A percentile compares a stretch with the other conserved stretches of the same genome.
These are phyloP conservation scores for Myochromella boudieri DNA, from an alignment of 768 basidiomycete species.

Conservation along the genomic window DNA sequence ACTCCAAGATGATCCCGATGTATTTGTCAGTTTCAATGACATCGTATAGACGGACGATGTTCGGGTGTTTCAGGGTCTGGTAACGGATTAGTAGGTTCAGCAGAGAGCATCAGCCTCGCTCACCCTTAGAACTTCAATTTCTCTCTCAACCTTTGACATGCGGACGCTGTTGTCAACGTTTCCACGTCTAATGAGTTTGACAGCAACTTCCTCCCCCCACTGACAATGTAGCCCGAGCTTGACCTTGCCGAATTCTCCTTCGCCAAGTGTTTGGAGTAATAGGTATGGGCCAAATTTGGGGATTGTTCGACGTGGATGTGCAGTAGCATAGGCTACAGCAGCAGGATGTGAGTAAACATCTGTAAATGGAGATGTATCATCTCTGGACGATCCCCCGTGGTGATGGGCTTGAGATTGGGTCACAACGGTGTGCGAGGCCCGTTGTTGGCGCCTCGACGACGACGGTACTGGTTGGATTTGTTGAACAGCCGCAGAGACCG, in stretches of 20 bases:
- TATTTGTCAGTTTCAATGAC: conserved; percentile 99
- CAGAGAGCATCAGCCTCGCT: conserved; percentile 24
- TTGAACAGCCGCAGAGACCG: conserved; percentile 59
- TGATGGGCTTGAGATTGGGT: conserved; percentile 37
- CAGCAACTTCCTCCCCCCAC: conserved; percentile 98
- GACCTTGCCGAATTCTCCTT: conserved; percentile 99
- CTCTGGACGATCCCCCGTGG: conserved; percentile 31
- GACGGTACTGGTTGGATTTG: conserved; percentile 43
- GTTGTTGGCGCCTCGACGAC: conserved; percentile 51
- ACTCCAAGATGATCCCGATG: conserved; percentile 98
- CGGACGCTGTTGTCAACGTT: conserved; percentile 85
- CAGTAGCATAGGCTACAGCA: conserved; percentile 77
- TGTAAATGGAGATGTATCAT: conserved; percentile 50
- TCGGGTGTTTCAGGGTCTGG: conserved; percentile 93
- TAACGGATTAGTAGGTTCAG: conserved; percentile 15
- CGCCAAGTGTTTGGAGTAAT: conserved; percentile 92
- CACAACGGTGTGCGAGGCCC: conserved; percentile 72
- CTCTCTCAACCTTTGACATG: conserved; percentile 94
- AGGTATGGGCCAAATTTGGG: conserved; percentile 96
- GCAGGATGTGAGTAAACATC: conserved; percentile 87
- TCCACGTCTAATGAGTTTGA: conserved; percentile 92
- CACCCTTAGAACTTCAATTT: conserved; percentile 96
- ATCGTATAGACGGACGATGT: conserved; percentile 97
- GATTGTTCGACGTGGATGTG: conserved; percentile 82
- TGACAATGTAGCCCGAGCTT: conserved; percentile 93